Base-by-base conservation (phyloP, 495 filamentous ascomycete species). In the Lasiosphaeria ovina region DNA sequence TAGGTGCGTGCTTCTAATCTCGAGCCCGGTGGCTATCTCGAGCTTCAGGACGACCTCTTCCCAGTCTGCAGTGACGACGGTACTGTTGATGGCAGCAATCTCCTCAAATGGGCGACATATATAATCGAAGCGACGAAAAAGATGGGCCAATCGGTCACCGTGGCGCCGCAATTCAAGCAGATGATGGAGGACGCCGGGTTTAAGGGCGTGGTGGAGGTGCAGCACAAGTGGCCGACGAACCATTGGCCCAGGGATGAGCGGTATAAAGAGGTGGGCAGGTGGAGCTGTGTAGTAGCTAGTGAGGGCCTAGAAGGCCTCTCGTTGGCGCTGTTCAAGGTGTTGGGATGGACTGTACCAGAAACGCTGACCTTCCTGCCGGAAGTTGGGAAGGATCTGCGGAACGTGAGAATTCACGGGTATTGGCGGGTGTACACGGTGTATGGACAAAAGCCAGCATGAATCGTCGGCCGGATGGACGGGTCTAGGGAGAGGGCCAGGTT, bases 221-320 rank as follows among this genome's bases (percentile, higher is more conserved):
- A 61, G 14, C 61, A 62, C 42, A 73, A 72, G 63, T 69, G 71
- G 53, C 74, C 76, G 4, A 59, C 73, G 24, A 78, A 78, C 11
- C 64, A 72, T 0, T 85, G 83, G 82, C 72, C 79, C 3, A 67
- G 63, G 35, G 75, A 85, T 53, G 66, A 61, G 17, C 72, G 74
- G 40, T 50, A 82, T 53, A 82, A 80, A 61, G 75, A 83, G 61
- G 66, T 85, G 24, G 64, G 64, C 6, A 49, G 35, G 33, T 66
- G 64, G 64, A 51, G 34, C 0, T 36, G 34, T 3, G 60, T 59
- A 17, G 57, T 60, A 40, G 42, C 58, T 11, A 48, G n/a, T 11
- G 51, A 50, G 66, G 71, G 71, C 17, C 24, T 62, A 6, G 51
- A 62, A 35, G 64, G 40, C 9, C 62, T 64, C 12, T 68, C 68